A percentile compares a stretch with the other conserved stretches of the same genome.
These are phyloP conservation scores for Dactylellina parvicollis DNA, from an alignment of 2,329 filamentous ascomycete genomes.

Conservation along the genomic window DNA sequence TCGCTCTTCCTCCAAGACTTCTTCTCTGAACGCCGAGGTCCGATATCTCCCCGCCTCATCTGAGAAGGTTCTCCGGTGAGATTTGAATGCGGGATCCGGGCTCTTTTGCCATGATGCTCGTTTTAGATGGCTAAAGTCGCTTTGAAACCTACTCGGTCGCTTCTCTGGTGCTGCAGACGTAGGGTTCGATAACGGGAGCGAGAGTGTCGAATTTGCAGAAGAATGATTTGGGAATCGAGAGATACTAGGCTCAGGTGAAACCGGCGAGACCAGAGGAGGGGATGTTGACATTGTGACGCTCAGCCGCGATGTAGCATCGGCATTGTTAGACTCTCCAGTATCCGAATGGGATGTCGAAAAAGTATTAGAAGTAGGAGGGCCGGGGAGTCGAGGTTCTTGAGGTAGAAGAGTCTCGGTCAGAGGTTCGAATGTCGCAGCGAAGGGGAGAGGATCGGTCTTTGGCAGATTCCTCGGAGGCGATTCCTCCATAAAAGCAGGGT, in stretches of 20 bases:
- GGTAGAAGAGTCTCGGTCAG: constrained; percentile 31
- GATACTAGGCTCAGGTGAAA: background rate
- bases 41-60: constrained; percentile 25
- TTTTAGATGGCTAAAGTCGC: constrained; percentile 29
- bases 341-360: background rate
- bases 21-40: constrained; percentile 37
- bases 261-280: constrained; percentile 23
- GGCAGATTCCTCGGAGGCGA: background rate
- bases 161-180: constrained; percentile 24
- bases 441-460: constrained; percentile 45
- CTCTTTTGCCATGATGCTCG: constrained; percentile 27
- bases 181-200: constrained; percentile 3
- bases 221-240: background rate
- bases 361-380: constrained; percentile 16
- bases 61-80: constrained; percentile 37
- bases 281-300: constrained; percentile 27
- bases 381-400: constrained; percentile 27
- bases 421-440: constrained; percentile 41
- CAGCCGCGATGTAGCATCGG: background rate
- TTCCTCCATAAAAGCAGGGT: constrained; percentile 31
- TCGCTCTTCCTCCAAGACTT: constrained; percentile 26
- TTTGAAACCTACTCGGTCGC: constrained; percentile 35
- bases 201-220: constrained; percentile 16
- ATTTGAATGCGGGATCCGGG: constrained; percentile 37
- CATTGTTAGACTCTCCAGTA: background rate